Base-by-base conservation (phyloP, 2,329 filamentous ascomycete genomes). In the Tolypocladium tropicale region DNA sequence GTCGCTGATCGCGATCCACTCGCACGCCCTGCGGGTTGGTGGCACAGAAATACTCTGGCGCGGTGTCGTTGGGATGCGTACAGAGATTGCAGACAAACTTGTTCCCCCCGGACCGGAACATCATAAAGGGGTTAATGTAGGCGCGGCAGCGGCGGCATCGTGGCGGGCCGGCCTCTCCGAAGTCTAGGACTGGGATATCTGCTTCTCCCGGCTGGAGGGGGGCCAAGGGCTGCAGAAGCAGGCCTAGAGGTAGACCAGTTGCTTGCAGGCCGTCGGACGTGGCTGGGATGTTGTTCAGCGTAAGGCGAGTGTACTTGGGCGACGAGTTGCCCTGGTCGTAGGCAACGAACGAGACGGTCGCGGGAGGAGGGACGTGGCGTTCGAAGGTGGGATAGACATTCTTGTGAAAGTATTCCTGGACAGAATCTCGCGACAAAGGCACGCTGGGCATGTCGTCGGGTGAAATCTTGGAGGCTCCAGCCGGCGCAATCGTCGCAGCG, bases 111-210 rank as follows among this genome's bases (percentile, higher is more conserved):
- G 88, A 87, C 57, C 88, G 83, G 79, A 99, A 99, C 68, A 92
- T 89, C 94, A 99, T 97, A 70, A 99, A 99, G 2, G 94, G 94
- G 68, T 99, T 99, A 74, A 99, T 95, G 73, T 99, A 99, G 16
- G 93, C 88, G 68, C 94, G 83, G 76, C 94, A 99, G 74, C 94
- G 82, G 65, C 90, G 84, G 73, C 94, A 99, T 70, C 94, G 83
- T 25, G 94, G 94, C 43, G 94, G 94, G 0, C 94, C 94, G 41
- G 76, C 75, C 46, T 96, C 91, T 52, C 94, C 94, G 78, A 97
- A 99, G 73, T 99, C 94, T 28, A 99, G 79, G 5, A 99, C 88
- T 0, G 94, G 94, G 55, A 99, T 86, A 1, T 90, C 83, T 52
- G 87, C 79, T 73, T 99, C 94, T 54, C 94, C 93, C 28, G 89